These are phyloP conservation scores for Notholithocarpus densiflorus DNA, from an alignment of 306 rosid species.

Conservation along the genomic window DNA sequence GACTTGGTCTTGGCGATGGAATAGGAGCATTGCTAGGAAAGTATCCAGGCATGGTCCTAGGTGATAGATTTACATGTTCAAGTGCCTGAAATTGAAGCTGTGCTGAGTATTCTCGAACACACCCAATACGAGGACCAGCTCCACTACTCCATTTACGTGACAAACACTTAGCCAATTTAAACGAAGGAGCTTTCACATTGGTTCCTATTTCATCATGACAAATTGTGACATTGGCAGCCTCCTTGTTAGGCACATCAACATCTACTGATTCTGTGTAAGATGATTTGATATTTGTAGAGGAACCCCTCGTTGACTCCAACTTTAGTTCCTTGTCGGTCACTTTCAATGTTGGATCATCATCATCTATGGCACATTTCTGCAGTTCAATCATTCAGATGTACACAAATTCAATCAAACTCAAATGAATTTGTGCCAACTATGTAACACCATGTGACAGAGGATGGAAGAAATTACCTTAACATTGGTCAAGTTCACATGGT, in stretches of 20 bases:
- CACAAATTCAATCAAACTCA: not conserved
- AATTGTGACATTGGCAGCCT: constrained; percentile 5
- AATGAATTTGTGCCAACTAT: not conserved
- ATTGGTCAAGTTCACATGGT: constrained; percentile 61
- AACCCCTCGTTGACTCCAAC: not conserved
- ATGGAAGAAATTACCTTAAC: constrained; percentile 59
- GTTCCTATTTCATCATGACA: constrained; percentile 5
- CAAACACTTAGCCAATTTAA: constrained; percentile 26
- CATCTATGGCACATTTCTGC: constrained; percentile 68
- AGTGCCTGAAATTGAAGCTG: constrained; percentile 66
- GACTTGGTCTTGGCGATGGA: constrained; percentile 78
- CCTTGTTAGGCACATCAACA: constrained; percentile 7
- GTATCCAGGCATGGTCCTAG: constrained; percentile 36
- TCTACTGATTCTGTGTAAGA: not conserved
- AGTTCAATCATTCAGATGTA: constrained; percentile 1
- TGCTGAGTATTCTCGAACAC: constrained; percentile 70
- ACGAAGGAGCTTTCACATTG: constrained; percentile 17
- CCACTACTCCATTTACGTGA: constrained; percentile 64
- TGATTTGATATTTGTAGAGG: not conserved
- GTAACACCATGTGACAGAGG: not conserved
- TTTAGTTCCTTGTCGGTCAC: not conserved
- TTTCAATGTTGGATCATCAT: constrained; percentile 53
- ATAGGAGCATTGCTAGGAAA: constrained; percentile 36
- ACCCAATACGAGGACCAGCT: constrained; percentile 52
- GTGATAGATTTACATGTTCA: constrained; percentile 67